Conservation (phyloP, 177 flowering plant species). For the Vitis hybrid region DNA sequence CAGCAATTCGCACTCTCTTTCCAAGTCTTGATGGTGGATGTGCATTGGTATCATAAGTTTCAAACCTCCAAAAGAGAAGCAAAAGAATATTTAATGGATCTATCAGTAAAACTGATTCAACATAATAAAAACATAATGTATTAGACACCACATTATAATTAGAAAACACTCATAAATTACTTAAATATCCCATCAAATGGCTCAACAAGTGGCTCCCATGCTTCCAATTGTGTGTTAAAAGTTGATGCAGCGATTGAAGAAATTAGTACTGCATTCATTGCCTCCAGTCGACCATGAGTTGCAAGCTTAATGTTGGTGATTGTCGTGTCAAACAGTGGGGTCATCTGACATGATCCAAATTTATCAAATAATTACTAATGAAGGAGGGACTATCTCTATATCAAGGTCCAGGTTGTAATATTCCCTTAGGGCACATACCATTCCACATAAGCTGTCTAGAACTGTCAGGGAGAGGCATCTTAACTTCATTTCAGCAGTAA, state of each 20-base stretch:
- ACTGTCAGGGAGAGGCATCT: slow-evolving; percentile 80
- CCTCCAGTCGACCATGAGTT: slow-evolving; percentile 82
- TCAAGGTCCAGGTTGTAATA: too few relatives aligned
- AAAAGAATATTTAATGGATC: background rate
- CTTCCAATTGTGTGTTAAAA: slow-evolving; percentile 85
- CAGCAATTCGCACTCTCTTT: slow-evolving; percentile 81
- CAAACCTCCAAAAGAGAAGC: slow-evolving; percentile 56
- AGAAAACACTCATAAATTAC: slow-evolving; percentile 33
- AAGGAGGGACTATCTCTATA: background rate
- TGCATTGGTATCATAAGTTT: slow-evolving; percentile 67
- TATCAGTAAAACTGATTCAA: background rate
- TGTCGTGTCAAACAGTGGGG: slow-evolving; percentile 87
- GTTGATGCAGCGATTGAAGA: slow-evolving; percentile 95
- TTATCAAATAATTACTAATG: slow-evolving; percentile 1
- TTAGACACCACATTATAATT: background rate
- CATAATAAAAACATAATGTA: background rate
- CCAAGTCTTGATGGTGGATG: slow-evolving; percentile 49
- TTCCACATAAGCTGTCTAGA: slow-evolving; percentile 87
- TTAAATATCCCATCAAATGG: slow-evolving; percentile 99
- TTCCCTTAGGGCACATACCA: slow-evolving; percentile 48
- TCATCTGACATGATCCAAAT: slow-evolving; percentile 62
- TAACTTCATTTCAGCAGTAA: slow-evolving; percentile 87
- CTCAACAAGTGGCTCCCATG: slow-evolving; percentile 98
- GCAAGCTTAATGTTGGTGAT: slow-evolving; percentile 90
- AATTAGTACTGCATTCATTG: slow-evolving; percentile 92